Evolutionary conservation across 1,139 yeast species (phyloP), one percentile per base, ranked within the genome.

Genomic region (Yamadazyma dendronema): DNA sequence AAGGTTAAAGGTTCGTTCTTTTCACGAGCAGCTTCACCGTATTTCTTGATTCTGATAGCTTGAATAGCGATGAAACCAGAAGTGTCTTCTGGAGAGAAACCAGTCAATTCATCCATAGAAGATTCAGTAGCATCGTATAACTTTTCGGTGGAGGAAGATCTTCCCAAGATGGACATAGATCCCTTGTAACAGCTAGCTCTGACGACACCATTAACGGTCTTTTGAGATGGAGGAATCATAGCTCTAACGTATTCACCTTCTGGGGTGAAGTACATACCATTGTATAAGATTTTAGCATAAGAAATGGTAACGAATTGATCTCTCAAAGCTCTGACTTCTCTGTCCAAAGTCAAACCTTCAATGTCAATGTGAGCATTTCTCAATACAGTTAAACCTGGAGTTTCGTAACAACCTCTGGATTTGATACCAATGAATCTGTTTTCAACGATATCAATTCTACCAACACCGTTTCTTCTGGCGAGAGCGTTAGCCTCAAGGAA

Each of bases 391-490:
- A 92, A 81, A 64, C 97, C 98, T 52, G 98, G 98, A 49, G 97
- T 95, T 72, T 92, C 98, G 72, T 92, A 92, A 75, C 98, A 92
- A 42, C 98, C 98, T 77, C 98, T 87, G 49, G 97, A 90, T 72
- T 92, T 92, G 67, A 92, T 86, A 65, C 97, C 97, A 59, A 92
- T 92, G 67, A 92, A 92, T 76, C 98, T 87, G 77, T 92, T 89
- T 74, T 92, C 98, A 52, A 92, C 98, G 59, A 92, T 92, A 69
- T 92, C 98, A 62, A 92, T 85, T 78, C 98, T 88, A 65, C 98
- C 98, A 47, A 92, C 96, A 74, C 98, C 98, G 64, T 92, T 89
- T 76, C 97, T 88, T 79, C 98, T 90, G 42, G 97, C 98, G 59
- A 92, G 76, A 54, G 88, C 81, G 66, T 94, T 90, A 47, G 96